These are phyloP conservation scores for Oxalis stricta DNA, from an alignment of 441 rosid genomes.

Conservation along the genomic window DNA sequence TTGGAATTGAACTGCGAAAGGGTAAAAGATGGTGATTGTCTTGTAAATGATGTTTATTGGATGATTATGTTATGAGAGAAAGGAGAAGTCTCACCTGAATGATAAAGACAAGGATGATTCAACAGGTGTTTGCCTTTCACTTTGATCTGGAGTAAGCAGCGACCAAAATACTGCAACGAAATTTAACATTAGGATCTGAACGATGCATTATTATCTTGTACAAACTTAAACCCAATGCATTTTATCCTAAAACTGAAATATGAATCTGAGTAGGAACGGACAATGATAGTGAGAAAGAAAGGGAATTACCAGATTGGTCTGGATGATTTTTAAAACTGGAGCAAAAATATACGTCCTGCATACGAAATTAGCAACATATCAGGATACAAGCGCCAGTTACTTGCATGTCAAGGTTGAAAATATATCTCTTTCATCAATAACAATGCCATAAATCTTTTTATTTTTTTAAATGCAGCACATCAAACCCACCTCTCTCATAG, in stretches of 20 bases:
- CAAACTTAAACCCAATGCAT: neutral
- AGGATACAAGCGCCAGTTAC: neutral
- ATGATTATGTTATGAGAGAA: no score
- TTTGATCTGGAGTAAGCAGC: constrained; percentile 52
- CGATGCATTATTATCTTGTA: neutral
- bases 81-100: constrained; percentile 57
- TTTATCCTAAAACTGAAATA: neutral
- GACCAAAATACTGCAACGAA: constrained; percentile 75
- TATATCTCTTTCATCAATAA: neutral
- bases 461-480: constrained; percentile 2
- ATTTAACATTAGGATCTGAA: no score
- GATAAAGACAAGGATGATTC: constrained; percentile 73
- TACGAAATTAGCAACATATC: constrained; percentile 7
- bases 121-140: constrained; percentile 30
- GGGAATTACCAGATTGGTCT: constrained; percentile 57
- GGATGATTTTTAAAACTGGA: constrained; percentile 38
- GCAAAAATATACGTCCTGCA: constrained; percentile 65
- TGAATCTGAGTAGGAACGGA: neutral
- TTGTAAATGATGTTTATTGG: no score
- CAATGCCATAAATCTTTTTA: neutral
- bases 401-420: neutral
- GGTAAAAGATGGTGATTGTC: neutral
- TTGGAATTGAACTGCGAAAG: constrained; percentile 51
- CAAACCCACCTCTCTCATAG: constrained; percentile 47
- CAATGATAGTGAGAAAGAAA: neutral